These are phyloP conservation scores for Chlamydomonas incerta DNA, from an alignment of 139 green algal species.

Conservation along the genomic window DNA sequence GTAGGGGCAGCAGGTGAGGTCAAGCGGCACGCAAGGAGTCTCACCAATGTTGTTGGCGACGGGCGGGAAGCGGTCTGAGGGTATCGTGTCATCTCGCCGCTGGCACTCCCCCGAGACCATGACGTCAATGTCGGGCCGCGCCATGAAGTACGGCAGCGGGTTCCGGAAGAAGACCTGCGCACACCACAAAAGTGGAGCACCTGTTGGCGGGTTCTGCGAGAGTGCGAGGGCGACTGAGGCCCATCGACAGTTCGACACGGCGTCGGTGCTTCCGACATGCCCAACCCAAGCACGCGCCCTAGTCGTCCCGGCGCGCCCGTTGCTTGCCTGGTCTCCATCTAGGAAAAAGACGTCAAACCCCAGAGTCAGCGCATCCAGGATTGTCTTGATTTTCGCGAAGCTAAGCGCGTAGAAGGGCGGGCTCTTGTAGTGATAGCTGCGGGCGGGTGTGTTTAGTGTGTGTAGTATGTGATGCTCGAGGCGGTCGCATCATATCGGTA, in stretches of 20 bases:
- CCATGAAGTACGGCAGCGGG: slow-evolving; percentile 4
- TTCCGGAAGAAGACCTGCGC: slow-evolving; percentile 6
- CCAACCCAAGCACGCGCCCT: too few species aligned
- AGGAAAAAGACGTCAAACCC: not conserved
- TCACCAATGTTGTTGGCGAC: not conserved
- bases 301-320: too few species aligned
- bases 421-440: slow-evolving; percentile 2
- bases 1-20: too few species aligned
- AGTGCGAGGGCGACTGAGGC: too few species aligned
- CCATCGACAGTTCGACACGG: too few species aligned
- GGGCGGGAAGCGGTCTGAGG: not conserved
- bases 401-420: not conserved
- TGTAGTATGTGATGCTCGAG: too few species aligned
- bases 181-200: too few species aligned
- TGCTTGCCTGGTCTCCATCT: not conserved
- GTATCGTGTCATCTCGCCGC: not conserved
- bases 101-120: not conserved
- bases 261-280: too few species aligned
- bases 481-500: too few species aligned
- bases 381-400: not conserved
- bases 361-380: slow-evolving; percentile 5
- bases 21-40: too few species aligned
- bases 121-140: not conserved
- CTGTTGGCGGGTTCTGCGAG: too few species aligned
- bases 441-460: not conserved